These are phyloP conservation scores for Arthroderma sp. DNA, from an alignment of 2,329 filamentous ascomycete genomes.

Conservation along the genomic window DNA sequence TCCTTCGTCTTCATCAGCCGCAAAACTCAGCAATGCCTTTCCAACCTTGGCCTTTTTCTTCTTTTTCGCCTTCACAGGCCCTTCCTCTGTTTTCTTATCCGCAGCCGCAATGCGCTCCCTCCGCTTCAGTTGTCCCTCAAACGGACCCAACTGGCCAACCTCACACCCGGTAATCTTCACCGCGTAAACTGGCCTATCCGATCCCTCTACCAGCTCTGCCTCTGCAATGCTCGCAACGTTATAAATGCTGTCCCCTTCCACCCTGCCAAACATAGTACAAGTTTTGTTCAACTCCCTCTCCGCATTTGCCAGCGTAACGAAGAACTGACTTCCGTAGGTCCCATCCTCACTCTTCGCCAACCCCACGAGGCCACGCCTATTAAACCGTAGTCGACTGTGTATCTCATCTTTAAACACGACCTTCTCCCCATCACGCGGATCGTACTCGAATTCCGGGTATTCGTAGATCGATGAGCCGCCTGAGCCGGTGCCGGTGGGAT, in stretches of 20 bases:
- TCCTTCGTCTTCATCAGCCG: slow-evolving; percentile 28
- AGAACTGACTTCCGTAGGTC: slow-evolving; percentile 93
- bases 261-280: slow-evolving; percentile 86
- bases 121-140: slow-evolving; percentile 35
- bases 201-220: slow-evolving; percentile 63
- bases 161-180: slow-evolving; percentile 52
- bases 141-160: slow-evolving; percentile 35
- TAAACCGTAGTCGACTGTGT: slow-evolving; percentile 85
- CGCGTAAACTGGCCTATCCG: slow-evolving; percentile 75
- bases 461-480: slow-evolving; percentile 90
- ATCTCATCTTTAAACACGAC: slow-evolving; percentile 80
- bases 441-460: slow-evolving; percentile 48
- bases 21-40: slow-evolving; percentile 38
- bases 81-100: slow-evolving; percentile 15
- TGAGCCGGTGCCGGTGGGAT: slow-evolving; percentile 82
- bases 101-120: slow-evolving; percentile 27
- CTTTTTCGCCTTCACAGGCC: slow-evolving; percentile 30
- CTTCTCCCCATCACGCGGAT: slow-evolving; percentile 39
- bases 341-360: slow-evolving; percentile 71
- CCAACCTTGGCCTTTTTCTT: slow-evolving; percentile 32
- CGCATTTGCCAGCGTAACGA: slow-evolving; percentile 73
- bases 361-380: slow-evolving; percentile 75
- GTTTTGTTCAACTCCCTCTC: slow-evolving; percentile 74
- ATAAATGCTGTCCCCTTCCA: slow-evolving; percentile 91
- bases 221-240: slow-evolving; percentile 92